Percentiles rank a stretch among this genome's conserved stretches.
phyloP scores from a whole-genome alignment of 371 early-diverging fungal species.

The Mortierella polycephala region DNA sequence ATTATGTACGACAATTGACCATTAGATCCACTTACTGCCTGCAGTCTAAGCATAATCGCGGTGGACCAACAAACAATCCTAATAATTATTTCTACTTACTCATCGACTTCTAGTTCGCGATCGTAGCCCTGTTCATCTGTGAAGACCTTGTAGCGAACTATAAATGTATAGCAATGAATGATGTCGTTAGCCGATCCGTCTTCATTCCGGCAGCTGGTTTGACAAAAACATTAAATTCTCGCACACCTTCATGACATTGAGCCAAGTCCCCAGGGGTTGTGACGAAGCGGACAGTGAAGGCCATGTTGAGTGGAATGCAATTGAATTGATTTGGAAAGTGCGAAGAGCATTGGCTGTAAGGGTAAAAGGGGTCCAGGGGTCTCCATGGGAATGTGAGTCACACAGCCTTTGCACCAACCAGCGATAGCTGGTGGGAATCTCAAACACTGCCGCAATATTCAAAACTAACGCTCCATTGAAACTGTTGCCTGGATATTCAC shows the following conservation, averaged over 20 bases:
- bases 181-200: too few species aligned
- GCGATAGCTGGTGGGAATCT: not conserved
- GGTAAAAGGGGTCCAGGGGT: not conserved
- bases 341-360: not conserved
- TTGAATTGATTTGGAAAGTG: not conserved
- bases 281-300: slow-evolving; percentile 30
- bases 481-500: not conserved
- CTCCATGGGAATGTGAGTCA: slow-evolving; percentile 15
- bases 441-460: too few species aligned
- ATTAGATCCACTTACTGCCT: not conserved
- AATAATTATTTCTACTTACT: slow-evolving; percentile 17
- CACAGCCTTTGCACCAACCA: not conserved
- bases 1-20: not conserved
- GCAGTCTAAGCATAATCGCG: too few species aligned
- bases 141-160: slow-evolving; percentile 50
- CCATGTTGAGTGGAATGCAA: slow-evolving; percentile 6
- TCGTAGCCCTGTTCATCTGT: slow-evolving; percentile 52
- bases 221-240: too few species aligned
- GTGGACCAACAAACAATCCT: not conserved
- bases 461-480: too few species aligned
- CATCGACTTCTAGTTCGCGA: slow-evolving; percentile 36
- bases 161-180: too few species aligned
- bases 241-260: slow-evolving; percentile 41
- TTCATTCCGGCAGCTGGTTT: not conserved
- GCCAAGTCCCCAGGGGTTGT: slow-evolving; percentile 37